A percentile compares a stretch with the other conserved stretches of the same genome.
phyloP scores from a whole-genome alignment of 2,329 filamentous ascomycete species.

The Ramularia endophylla region DNA sequence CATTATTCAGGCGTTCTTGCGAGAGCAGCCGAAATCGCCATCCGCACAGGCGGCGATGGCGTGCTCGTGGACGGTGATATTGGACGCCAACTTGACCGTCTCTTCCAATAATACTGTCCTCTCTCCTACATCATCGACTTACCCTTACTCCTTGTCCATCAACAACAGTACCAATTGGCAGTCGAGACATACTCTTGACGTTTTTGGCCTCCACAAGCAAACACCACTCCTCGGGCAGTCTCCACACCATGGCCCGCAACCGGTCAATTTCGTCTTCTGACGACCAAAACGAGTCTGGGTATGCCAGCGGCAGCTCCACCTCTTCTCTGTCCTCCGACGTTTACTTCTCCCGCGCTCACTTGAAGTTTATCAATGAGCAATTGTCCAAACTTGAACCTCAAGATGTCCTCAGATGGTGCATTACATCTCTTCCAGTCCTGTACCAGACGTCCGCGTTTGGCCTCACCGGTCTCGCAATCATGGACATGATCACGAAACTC shows the following conservation, averaged over 20 bases:
- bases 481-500: slow-evolving; percentile 69
- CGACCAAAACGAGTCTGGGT: slow-evolving; percentile 68
- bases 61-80: too few species aligned
- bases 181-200: too few species aligned
- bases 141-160: too few species aligned
- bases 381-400: slow-evolving; percentile 81
- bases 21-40: too few species aligned
- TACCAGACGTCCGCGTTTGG: slow-evolving; percentile 53
- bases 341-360: slow-evolving; percentile 78
- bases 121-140: too few species aligned
- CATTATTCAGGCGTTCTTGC: too few species aligned
- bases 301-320: slow-evolving; percentile 64
- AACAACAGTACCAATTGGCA: too few species aligned
- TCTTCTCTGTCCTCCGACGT: slow-evolving; percentile 61
- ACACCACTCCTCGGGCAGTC: too few species aligned
- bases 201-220: too few species aligned
- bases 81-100: too few species aligned
- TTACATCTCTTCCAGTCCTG: slow-evolving; percentile 81
- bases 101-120: too few species aligned
- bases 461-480: slow-evolving; percentile 46
- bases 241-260: slow-evolving; percentile 1
- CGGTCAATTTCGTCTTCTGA: slow-evolving; percentile 14
- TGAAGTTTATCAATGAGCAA: slow-evolving; percentile 86
- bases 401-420: slow-evolving; percentile 88
- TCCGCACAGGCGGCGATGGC: too few species aligned